Conservation (phyloP, 352 stramenopile genomes). For the Phytophthora chlamydospora region DNA sequence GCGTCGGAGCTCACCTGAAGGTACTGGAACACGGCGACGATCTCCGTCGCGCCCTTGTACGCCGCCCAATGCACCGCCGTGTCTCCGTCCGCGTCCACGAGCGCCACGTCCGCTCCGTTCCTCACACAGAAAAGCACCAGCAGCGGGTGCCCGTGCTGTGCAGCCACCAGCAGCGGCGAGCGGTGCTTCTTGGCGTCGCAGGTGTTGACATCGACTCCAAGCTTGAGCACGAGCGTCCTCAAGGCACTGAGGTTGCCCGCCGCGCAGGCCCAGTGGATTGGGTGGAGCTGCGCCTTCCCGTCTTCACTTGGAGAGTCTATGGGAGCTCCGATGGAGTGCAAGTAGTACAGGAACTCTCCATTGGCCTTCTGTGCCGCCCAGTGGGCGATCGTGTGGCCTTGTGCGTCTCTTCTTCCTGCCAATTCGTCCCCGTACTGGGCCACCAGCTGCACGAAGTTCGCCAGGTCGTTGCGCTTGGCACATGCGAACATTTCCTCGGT, state of each 20-base stretch:
- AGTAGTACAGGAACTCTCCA: constrained; percentile 62
- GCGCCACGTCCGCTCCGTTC: constrained; percentile 66
- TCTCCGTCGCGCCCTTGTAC: constrained; percentile 86
- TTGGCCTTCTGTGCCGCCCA: constrained; percentile 70
- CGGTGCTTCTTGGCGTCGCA: constrained; percentile 73
- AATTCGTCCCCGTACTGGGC: constrained; percentile 48
- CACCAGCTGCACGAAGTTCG: constrained; percentile 57
- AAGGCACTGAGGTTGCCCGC: constrained; percentile 74
- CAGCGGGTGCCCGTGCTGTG: constrained; percentile 77
- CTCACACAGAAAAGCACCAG: constrained; percentile 82
- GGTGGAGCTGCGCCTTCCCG: constrained; percentile 64
- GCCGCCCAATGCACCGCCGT: constrained; percentile 87
- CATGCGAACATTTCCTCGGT: constrained; percentile 72
- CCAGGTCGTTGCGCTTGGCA: constrained; percentile 64
- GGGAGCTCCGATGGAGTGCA: constrained; percentile 49
- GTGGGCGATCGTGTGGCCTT: constrained; percentile 76
- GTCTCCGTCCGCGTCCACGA: constrained; percentile 73
- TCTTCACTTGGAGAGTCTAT: constrained; percentile 65
- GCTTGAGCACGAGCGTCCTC: constrained; percentile 58
- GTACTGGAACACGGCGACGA: constrained; percentile 86
- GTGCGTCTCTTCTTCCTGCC: constrained; percentile 47
- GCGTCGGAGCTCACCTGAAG: constrained; percentile 66
- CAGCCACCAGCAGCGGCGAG: constrained; percentile 76
- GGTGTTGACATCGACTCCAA: constrained; percentile 77
- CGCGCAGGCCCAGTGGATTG: constrained; percentile 86